Percentiles rank a stretch among this genome's conserved stretches.
phyloP scores from a whole-genome alignment of 139 green algal genomes.

The Deuterostichococcus epilithicus region DNA sequence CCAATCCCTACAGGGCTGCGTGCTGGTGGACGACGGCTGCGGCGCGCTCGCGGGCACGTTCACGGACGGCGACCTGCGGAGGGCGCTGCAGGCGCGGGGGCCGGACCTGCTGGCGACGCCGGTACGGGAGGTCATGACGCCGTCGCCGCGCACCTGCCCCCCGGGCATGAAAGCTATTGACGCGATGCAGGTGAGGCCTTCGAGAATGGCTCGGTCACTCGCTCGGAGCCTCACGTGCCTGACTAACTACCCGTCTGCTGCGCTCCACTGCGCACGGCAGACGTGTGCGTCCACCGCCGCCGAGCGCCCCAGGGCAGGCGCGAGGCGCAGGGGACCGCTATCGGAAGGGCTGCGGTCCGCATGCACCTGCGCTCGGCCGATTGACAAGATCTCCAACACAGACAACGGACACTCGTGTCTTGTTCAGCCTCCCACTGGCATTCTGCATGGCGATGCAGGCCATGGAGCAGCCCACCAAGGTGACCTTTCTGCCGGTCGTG shows the following conservation, averaged over 20 bases:
- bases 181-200: constrained; percentile 31
- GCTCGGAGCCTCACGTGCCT: too few species aligned
- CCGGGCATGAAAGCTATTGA: constrained; percentile 41
- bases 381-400: too few species aligned
- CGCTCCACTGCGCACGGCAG: too few species aligned
- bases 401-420: too few species aligned
- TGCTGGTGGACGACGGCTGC: constrained; percentile 37
- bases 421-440: too few species aligned
- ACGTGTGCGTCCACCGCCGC: too few species aligned
- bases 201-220: too few species aligned
- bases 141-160: constrained; percentile 20
- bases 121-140: constrained; percentile 32
- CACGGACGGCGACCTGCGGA: constrained; percentile 54
- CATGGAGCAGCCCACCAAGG: constrained; percentile 49
- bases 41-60: constrained; percentile 44
- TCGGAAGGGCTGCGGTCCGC: too few species aligned
- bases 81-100: constrained; percentile 28
- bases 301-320: too few species aligned
- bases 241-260: too few species aligned
- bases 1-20: constrained; percentile 32
- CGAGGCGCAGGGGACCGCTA: too few species aligned
- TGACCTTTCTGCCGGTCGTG: constrained; percentile 55
- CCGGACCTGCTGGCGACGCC: constrained; percentile 25
- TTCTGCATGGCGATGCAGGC: constrained; percentile 1
- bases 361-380: too few species aligned